Evolutionary conservation across 768 basidiomycete species (phyloP).

Genomic region (Suillus placidus): DNA sequence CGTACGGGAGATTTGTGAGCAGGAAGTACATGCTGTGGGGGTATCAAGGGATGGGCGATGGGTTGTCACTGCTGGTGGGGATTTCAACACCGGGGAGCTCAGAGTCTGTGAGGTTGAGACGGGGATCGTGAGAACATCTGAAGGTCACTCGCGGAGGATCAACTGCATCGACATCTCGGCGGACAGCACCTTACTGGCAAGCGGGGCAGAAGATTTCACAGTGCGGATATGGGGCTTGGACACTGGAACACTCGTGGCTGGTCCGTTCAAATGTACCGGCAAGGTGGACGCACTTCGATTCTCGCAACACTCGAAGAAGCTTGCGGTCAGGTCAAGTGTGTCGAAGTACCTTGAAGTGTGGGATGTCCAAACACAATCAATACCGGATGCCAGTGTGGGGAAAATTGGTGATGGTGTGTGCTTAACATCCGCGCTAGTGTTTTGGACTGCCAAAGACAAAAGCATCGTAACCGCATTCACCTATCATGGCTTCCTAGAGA

Average conservation of each 20-base stretch:
- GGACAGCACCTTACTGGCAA: not conserved
- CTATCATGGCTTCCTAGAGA: not conserved
- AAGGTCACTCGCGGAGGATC: not conserved
- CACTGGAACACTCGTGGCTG: not conserved
- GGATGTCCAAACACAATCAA: not conserved
- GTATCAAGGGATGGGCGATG: too few relatives aligned
- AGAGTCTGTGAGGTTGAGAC: not conserved
- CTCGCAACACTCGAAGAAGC: not conserved
- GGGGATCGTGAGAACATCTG: not conserved
- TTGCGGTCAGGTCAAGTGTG: too few relatives aligned
- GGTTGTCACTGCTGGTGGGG: too few relatives aligned
- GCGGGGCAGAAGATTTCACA: not conserved
- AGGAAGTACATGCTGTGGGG: too few relatives aligned
- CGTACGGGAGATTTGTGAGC: too few relatives aligned
- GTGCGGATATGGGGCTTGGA: not conserved
- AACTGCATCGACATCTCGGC: not conserved
- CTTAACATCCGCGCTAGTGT: too few relatives aligned
- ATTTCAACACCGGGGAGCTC: not conserved
- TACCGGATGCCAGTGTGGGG: too few relatives aligned
- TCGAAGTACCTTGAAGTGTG: conserved; percentile 1
- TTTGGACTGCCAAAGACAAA: too few relatives aligned
- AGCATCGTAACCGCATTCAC: too few relatives aligned
- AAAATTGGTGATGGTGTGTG: too few relatives aligned
- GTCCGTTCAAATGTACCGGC: not conserved
- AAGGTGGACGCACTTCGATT: not conserved